Evolutionary conservation across 75 land plant species (phyloP).

Genomic region (Adiantum capillusveneris): DNA sequence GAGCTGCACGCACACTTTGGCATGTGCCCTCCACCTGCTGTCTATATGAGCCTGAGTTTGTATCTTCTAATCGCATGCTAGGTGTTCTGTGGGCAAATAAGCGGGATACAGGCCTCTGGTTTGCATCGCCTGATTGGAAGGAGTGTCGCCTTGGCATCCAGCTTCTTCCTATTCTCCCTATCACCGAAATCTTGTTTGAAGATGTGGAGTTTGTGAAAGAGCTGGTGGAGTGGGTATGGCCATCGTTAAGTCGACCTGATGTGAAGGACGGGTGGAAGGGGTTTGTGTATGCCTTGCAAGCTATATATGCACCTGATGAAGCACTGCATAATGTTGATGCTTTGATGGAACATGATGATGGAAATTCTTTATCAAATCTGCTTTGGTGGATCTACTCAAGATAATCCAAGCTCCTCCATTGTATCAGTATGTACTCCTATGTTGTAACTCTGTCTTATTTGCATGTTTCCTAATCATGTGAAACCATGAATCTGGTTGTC

Average conservation of each 20-base stretch:
- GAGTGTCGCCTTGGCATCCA: slow-evolving; percentile 88
- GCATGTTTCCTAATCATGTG: no score
- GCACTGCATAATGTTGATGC: slow-evolving; percentile 42
- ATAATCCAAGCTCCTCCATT: no score
- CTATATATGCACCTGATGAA: slow-evolving; percentile 45
- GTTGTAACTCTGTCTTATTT: no score
- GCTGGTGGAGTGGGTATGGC: slow-evolving; percentile 72
- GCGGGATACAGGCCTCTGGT: slow-evolving; percentile 88
- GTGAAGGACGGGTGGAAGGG: slow-evolving; percentile 94
- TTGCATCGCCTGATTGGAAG: slow-evolving; percentile 72
- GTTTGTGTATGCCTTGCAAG: slow-evolving; percentile 55
- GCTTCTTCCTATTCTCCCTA: slow-evolving; percentile 67
- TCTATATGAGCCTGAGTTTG: slow-evolving; percentile 60
- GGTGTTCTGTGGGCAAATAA: slow-evolving; percentile 91
- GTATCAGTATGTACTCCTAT: no score
- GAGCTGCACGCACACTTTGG: slow-evolving; percentile 70
- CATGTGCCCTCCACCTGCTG: slow-evolving; percentile 44
- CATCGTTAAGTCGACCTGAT: slow-evolving; percentile 45
- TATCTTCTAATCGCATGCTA: slow-evolving; percentile 52
- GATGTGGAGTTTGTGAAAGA: slow-evolving; percentile 49
- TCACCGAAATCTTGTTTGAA: slow-evolving; percentile 60
- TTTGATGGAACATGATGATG: slow-evolving; percentile 70
- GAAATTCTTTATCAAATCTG: slow-evolving; percentile 75
- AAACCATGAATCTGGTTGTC: no score
- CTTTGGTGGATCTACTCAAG: slow-evolving; percentile 82